Conservation (phyloP, 176 grass and related monocot species). For the Alloteropsis semialata region DNA sequence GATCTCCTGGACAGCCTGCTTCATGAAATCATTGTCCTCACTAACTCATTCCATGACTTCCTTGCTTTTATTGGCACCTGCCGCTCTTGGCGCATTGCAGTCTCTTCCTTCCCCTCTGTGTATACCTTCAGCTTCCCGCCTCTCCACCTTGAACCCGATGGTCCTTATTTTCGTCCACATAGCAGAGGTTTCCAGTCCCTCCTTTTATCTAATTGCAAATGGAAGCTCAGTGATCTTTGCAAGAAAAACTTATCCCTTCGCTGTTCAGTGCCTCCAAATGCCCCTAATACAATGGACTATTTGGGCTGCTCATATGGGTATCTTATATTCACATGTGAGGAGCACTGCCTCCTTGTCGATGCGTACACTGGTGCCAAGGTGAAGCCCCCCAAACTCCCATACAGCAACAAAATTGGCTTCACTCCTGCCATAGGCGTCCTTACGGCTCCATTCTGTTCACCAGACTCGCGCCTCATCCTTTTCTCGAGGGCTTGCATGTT, state of each 20-base stretch:
- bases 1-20: not conserved
- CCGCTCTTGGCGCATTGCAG: slow-evolving; percentile 37
- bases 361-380: slow-evolving; percentile 30
- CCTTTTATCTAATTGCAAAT: not conserved
- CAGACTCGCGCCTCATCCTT: slow-evolving; percentile 28
- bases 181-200: not conserved
- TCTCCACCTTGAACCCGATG: slow-evolving; percentile 18
- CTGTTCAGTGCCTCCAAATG: not conserved
- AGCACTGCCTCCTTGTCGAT: slow-evolving; percentile 28
- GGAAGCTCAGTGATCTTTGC: not conserved
- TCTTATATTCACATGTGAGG: not conserved
- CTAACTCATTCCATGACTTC: slow-evolving; percentile 3
- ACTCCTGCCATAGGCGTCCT: slow-evolving; percentile 15
- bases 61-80: slow-evolving; percentile 41
- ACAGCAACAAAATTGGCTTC: not conserved
- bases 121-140: not conserved
- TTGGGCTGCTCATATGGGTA: not conserved
- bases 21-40: not conserved
- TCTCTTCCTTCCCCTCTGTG: slow-evolving; percentile 5
- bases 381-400: not conserved
- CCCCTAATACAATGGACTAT: not conserved
- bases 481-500: not conserved
- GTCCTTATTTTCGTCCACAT: not conserved
- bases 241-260: not conserved
- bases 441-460: slow-evolving; percentile 36